Percentiles rank a stretch among this genome's conserved stretches.
These are phyloP conservation scores for Pythium grandisporangium DNA, from an alignment of 352 stramenopile species.

Conservation along the genomic window DNA sequence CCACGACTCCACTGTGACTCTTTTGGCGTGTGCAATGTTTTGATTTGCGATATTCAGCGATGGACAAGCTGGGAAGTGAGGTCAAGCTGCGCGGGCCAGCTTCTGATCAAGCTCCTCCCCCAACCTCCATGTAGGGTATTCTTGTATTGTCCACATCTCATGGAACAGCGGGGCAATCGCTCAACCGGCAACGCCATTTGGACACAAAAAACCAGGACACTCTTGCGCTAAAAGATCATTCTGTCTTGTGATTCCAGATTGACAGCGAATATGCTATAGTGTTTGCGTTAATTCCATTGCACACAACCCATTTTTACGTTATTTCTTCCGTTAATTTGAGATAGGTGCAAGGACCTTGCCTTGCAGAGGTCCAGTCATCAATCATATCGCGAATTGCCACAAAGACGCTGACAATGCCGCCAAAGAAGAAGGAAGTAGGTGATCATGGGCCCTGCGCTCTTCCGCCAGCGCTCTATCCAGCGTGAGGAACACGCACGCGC, in stretches of 20 bases:
- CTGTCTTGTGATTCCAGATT: too few relatives aligned
- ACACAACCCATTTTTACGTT: neutral
- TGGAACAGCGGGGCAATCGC: too few relatives aligned
- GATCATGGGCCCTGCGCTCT: too few relatives aligned
- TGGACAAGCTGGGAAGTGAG: constrained; percentile 53
- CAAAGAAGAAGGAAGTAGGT: constrained; percentile 84
- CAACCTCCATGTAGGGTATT: constrained; percentile 12
- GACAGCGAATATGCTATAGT: too few relatives aligned
- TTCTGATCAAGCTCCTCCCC: constrained; percentile 22
- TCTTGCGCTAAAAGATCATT: neutral
- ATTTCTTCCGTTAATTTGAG: neutral
- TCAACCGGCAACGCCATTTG: neutral
- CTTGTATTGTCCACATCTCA: too few relatives aligned
- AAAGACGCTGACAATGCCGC: too few relatives aligned
- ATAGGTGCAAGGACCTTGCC: too few relatives aligned
- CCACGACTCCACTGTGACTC: neutral
- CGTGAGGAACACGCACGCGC: too few relatives aligned
- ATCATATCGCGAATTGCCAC: too few relatives aligned
- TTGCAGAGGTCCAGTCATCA: too few relatives aligned
- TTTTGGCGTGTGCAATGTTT: constrained; percentile 2
- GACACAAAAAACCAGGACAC: neutral
- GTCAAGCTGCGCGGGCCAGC: constrained; percentile 33
- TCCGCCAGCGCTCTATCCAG: neutral
- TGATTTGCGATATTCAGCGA: constrained; percentile 20
- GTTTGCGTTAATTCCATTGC: neutral